Conservation (phyloP, 768 basidiomycete species). For the Ramaria sp. region DNA sequence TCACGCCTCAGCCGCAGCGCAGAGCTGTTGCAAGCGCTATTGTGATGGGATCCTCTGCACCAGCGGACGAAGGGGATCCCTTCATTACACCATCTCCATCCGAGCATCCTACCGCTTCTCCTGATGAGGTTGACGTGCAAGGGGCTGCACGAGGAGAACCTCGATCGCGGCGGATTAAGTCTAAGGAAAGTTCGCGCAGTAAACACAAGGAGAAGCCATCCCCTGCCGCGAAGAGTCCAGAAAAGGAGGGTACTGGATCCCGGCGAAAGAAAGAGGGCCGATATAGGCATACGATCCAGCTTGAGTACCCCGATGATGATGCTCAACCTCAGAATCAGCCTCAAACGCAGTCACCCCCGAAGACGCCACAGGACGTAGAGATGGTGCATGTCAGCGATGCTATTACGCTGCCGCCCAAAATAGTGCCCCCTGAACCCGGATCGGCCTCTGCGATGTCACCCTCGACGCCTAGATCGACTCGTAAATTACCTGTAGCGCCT, state of each 20-base stretch:
- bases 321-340: slow-evolving; percentile 13
- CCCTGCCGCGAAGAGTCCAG: slow-evolving; percentile 27
- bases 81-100: slow-evolving; percentile 40
- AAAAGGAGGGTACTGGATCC: slow-evolving; percentile 31
- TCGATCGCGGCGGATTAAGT: slow-evolving; percentile 2
- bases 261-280: slow-evolving; percentile 2
- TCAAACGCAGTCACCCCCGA: slow-evolving; percentile 6
- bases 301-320: slow-evolving; percentile 70
- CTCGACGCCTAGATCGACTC: neutral
- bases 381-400: neutral
- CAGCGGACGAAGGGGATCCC: slow-evolving; percentile 50
- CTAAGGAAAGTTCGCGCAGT: slow-evolving; percentile 9
- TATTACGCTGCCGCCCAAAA: neutral
- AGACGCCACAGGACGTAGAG: neutral
- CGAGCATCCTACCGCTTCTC: slow-evolving; percentile 18
- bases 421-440: neutral
- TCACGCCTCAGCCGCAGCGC: slow-evolving; percentile 23
- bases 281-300: slow-evolving; percentile 75
- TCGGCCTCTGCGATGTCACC: neutral
- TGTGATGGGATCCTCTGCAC: slow-evolving; percentile 30
- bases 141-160: slow-evolving; percentile 8
- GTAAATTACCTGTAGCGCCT: neutral
- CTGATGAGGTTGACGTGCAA: slow-evolving; percentile 15
- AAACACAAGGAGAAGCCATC: slow-evolving; percentile 8
- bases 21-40: slow-evolving; percentile 34